Percentiles rank a stretch among this genome's conserved stretches.
phyloP scores from a whole-genome alignment of 352 stramenopile genomes.

The Aphanomyces invadans region DNA sequence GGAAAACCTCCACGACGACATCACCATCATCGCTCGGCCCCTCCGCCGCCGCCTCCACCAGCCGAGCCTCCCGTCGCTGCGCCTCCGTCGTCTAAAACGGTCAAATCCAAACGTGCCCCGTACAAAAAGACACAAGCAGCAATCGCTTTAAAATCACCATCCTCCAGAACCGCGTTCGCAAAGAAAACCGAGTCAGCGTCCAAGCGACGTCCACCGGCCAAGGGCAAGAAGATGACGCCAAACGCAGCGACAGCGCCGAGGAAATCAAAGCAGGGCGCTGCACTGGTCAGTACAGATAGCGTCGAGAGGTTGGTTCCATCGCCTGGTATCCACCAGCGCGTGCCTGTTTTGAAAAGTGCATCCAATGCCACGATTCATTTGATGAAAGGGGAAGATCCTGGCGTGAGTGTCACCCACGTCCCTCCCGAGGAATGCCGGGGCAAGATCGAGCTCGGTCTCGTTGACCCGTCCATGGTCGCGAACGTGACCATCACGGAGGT shows the following conservation, averaged over 20 bases:
- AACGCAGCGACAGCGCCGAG: not conserved
- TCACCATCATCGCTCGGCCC: no score
- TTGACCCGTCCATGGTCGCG: not conserved
- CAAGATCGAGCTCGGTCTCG: not conserved
- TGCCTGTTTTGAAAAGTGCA: conserved; percentile 3
- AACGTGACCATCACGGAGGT: not conserved
- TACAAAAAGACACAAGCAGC: not conserved
- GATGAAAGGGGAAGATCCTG: conserved; percentile 10
- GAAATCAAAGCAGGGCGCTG: not conserved
- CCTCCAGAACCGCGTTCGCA: not conserved
- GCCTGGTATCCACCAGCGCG: not conserved
- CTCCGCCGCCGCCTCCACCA: not conserved
- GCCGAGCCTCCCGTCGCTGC: not conserved
- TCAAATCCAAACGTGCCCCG: not conserved
- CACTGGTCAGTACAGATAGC: not conserved
- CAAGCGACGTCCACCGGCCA: not conserved
- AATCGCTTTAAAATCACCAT: not conserved
- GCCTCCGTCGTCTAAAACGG: not conserved
- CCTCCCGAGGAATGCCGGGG: not conserved
- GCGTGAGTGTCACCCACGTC: not conserved
- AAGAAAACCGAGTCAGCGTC: not conserved
- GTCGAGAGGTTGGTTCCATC: not conserved
- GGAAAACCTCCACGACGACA: not conserved
- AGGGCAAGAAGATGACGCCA: not conserved
- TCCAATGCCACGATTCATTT: conserved; percentile 2